Base-by-base conservation (phyloP, 2,329 filamentous ascomycete species). In the Diaporthe batatas region DNA sequence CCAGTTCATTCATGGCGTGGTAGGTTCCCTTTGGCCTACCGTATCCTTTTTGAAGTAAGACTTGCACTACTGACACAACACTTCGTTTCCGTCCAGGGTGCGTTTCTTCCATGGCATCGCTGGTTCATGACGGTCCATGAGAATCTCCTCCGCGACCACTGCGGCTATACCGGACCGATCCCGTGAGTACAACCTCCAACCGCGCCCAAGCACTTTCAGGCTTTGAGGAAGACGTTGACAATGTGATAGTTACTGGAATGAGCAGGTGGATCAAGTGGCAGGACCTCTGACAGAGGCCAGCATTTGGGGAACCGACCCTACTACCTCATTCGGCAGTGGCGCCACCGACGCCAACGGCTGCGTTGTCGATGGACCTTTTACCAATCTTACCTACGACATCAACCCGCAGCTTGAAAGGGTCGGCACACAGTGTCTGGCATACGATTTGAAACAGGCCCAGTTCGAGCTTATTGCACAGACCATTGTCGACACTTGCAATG, bases 91-190 rank as follows among this genome's bases (percentile, higher is more conserved):
- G 29, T 21, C 3, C 23, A 62, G 57, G 57, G 57, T 29, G 57
- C 57, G 25, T 62, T 62, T 16, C 39, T 62, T 21, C 57, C 57
- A 21, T 62, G 57, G 57, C 57, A 62, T 18, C 57, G 57, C n/a
- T 62, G 39, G 36, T 62, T 44, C 39, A 62, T 62, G 57, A 62
- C 36, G 7, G 39, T 62, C 4, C 39, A 62, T 6, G 57, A 62
- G 23, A 62, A 44, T 2, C 39, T 62, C 16, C 57, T 62, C 12
- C 57, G 57, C 10, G 23, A 47, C 2, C 6, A 62, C 6, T 62
- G 57, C 11, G 57, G 57, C 23, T 62, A 29, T 7, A 32, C 39
- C 10, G 57, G 39, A 10, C 57, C 57, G 16, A 7, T 44, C 0
- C 57, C 57, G 57, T 62, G 14, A 62, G 57, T 47, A 11, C 7